These are phyloP conservation scores for Cercospora berteroae DNA, from an alignment of 2,329 filamentous ascomycete species.

Conservation along the genomic window DNA sequence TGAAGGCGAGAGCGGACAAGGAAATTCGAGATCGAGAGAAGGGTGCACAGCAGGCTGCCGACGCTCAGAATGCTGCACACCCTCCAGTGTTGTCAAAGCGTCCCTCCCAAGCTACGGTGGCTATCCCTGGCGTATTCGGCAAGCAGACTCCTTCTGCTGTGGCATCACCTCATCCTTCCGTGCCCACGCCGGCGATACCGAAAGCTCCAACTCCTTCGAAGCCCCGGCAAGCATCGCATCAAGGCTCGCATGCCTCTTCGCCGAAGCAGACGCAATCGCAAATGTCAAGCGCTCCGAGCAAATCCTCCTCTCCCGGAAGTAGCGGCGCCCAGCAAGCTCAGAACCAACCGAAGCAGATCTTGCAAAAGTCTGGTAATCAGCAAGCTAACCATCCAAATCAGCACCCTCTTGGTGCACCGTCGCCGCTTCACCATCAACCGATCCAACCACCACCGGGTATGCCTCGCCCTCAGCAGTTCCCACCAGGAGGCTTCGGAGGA, in stretches of 20 bases:
- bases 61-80: constrained; percentile 36
- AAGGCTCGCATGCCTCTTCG: constrained; percentile 66
- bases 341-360: constrained; percentile 62
- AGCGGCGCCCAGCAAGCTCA: constrained; percentile 63
- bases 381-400: constrained; percentile 54
- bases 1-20: constrained; percentile 45
- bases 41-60: constrained; percentile 43
- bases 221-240: constrained; percentile 74
- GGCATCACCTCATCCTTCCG: constrained; percentile 74
- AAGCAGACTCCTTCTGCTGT: constrained; percentile 55
- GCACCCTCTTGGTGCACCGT: constrained; percentile 22
- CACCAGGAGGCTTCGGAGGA: constrained; percentile 42
- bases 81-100: constrained; percentile 51
- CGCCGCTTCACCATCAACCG: constrained; percentile 56
- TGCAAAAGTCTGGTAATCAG: constrained; percentile 56
- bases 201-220: constrained; percentile 80
- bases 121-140: constrained; percentile 54
- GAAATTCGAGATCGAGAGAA: constrained; percentile 40
- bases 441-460: constrained; percentile 58
- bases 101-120: constrained; percentile 56
- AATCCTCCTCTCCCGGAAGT: constrained; percentile 58
- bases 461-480: constrained; percentile 44
- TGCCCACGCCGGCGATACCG: constrained; percentile 76
- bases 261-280: constrained; percentile 64
- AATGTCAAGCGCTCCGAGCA: constrained; percentile 48